A percentile compares a stretch with the other conserved stretches of the same genome.
phyloP scores from a whole-genome alignment of 371 early-diverging fungal species.

The Dinochytrium kinnereticum region DNA sequence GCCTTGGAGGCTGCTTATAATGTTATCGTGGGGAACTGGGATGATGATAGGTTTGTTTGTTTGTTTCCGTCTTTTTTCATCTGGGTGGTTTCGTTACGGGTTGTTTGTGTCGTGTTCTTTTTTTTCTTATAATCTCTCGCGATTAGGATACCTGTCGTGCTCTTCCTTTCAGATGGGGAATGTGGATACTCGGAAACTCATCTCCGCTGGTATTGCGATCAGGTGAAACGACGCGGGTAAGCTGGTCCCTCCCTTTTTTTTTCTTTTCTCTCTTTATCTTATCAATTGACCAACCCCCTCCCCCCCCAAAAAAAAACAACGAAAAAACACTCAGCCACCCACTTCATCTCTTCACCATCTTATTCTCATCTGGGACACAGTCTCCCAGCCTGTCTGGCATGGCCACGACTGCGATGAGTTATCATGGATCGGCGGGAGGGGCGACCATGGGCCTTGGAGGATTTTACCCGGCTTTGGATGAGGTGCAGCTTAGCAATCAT shows the following conservation, averaged over 20 bases:
- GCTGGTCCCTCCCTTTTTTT: too few species aligned
- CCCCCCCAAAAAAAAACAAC: too few species aligned
- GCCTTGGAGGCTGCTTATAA: background rate
- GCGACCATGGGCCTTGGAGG: background rate
- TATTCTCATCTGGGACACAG: background rate
- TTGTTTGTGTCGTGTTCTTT: too few species aligned
- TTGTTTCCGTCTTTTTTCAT: too few species aligned
- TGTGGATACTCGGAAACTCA: too few species aligned
- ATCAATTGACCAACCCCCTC: too few species aligned
- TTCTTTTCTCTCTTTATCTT: too few species aligned
- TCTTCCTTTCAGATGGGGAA: slow-evolving; percentile 23
- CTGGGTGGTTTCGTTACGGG: too few species aligned
- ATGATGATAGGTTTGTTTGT: too few species aligned
- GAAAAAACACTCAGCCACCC: background rate
- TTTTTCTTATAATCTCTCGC: background rate
- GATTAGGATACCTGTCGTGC: slow-evolving; percentile 16
- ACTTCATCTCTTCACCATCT: background rate
- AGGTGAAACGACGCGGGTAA: too few species aligned
- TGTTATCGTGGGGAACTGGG: background rate
- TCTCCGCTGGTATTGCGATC: too few species aligned
- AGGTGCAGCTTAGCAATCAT: slow-evolving; percentile 8
- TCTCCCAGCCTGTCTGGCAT: background rate
- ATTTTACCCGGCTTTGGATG: background rate
- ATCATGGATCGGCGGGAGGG: background rate
- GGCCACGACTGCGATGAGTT: background rate